phyloP scores from a whole-genome alignment of 169 alveolate species.

The Condylostoma magnum region DNA sequence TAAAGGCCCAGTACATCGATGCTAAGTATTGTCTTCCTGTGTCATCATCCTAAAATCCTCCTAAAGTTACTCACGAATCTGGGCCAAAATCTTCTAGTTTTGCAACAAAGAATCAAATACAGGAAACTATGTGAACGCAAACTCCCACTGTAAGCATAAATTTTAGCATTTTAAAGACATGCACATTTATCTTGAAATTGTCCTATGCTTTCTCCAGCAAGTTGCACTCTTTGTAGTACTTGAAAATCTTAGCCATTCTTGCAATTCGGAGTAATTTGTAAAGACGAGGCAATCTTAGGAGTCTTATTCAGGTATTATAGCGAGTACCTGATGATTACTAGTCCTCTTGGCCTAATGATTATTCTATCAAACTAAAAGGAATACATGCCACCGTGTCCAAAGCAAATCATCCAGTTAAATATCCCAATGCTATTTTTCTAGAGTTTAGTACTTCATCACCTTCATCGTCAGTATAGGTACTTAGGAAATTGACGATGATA shows the following conservation, averaged over 20 bases:
- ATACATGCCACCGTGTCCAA: conserved; percentile 53
- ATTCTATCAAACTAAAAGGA: conserved; percentile 41
- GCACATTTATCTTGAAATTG: conserved; percentile 30
- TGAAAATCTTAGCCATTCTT: conserved; percentile 41
- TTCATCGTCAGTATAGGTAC: neutral
- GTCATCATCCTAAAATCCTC: neutral
- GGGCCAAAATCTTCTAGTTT: too few relatives aligned
- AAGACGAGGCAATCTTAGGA: conserved; percentile 52
- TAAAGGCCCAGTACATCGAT: neutral
- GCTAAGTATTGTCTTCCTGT: neutral
- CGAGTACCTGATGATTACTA: neutral
- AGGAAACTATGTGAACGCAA: too few relatives aligned
- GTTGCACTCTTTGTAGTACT: conserved; percentile 4
- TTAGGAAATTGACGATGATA: conserved; percentile 5
- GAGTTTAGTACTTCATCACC: conserved; percentile 20
- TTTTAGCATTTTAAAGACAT: conserved; percentile 23
- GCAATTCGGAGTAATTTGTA: conserved; percentile 54
- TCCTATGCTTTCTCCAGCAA: conserved; percentile 20
- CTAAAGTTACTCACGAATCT: neutral
- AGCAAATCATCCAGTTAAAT: conserved; percentile 63
- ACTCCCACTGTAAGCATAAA: conserved; percentile 37
- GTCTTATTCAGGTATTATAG: conserved; percentile 38
- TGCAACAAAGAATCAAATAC: too few relatives aligned
- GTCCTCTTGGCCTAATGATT: neutral
- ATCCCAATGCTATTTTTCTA: conserved; percentile 31